Percentiles rank a stretch among this genome's conserved stretches.
Conservation (phyloP, 192 early-diverging fungal genomes). For the Podila horticola region DNA sequence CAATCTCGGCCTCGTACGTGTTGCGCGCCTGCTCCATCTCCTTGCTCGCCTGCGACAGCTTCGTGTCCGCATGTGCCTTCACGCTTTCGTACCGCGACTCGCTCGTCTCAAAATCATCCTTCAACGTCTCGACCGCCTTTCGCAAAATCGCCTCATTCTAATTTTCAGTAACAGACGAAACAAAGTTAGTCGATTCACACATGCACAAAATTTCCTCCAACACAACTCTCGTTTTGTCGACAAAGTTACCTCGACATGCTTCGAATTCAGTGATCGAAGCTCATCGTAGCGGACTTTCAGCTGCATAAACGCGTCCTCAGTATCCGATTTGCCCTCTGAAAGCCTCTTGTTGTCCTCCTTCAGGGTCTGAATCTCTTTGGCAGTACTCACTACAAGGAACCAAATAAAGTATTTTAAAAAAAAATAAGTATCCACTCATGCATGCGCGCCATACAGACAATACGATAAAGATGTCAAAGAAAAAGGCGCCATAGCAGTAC, state of each 20-base stretch:
- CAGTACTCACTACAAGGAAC: constrained; percentile 29
- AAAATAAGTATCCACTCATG: neutral
- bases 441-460: neutral
- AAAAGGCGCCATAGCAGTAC: neutral
- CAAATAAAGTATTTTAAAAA: too few relatives aligned
- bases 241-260: constrained; percentile 43
- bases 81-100: constrained; percentile 39
- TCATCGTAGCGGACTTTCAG: constrained; percentile 46
- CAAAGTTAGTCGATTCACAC: neutral
- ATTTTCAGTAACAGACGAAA: neutral
- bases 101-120: constrained; percentile 47
- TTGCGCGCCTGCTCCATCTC: constrained; percentile 40
- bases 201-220: too few relatives aligned
- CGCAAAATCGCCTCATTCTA: constrained; percentile 40
- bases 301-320: constrained; percentile 43
- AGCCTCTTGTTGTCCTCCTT: constrained; percentile 45
- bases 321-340: constrained; percentile 28
- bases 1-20: constrained; percentile 28
- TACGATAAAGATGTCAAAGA: neutral
- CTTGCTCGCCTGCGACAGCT: constrained; percentile 18
- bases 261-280: constrained; percentile 28
- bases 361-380: constrained; percentile 31
- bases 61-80: constrained; percentile 33
- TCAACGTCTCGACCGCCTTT: constrained; percentile 45
- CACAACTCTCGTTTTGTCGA: too few relatives aligned